Base-by-base conservation (phyloP, 176 grass and related monocot species). In the Aegilops sharonensis region DNA sequence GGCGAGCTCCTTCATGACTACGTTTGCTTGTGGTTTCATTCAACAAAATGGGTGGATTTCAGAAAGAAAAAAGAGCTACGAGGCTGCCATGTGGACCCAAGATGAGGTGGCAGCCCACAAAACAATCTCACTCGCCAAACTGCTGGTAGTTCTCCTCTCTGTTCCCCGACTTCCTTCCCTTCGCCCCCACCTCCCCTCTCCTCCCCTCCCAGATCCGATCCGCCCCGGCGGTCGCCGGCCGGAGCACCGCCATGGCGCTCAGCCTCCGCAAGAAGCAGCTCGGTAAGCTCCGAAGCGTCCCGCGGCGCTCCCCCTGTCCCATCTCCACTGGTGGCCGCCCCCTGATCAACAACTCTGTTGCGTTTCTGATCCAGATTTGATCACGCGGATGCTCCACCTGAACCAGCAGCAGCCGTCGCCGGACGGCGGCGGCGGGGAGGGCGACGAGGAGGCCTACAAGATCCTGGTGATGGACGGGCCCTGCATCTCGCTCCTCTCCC, bases 401-500 rank as follows among this genome's bases (percentile, higher is more conserved):
- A 86, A 83, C 72, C 72, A 83, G 83, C 88, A 82, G 64, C 85
- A 61, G 20, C n/a, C 21, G 29, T 39, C 74, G 50, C 64, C 23
- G 5, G 80, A 71, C 72, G 52, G 48, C 89, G 74, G 66, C 4
- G 85, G 54, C 71, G 88, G 63, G 2, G 80, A 80, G 2, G 91
- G 82, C 0, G 87, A 84, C 57, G 90, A 92, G 64, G 96, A 95
- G 64, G 93, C 94, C 3, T 98, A 95, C 93, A 98, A 98, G 86
- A 95, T 98, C 84, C 93, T 98, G 79, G 87, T 95, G 75, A 98
- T 98, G 96, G 90, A 98, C 36, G 67, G 69, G 66, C 83, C 91
- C 66, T 98, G 96, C 67, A 62, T 92, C 77, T 78, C 72, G 45
- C 78, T 98, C 40, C 92, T 98, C 59, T 94, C 96, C 6, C 96